These are phyloP conservation scores for Fraxinus floribunda DNA, from an alignment of 305 asterid genomes.

Conservation along the genomic window DNA sequence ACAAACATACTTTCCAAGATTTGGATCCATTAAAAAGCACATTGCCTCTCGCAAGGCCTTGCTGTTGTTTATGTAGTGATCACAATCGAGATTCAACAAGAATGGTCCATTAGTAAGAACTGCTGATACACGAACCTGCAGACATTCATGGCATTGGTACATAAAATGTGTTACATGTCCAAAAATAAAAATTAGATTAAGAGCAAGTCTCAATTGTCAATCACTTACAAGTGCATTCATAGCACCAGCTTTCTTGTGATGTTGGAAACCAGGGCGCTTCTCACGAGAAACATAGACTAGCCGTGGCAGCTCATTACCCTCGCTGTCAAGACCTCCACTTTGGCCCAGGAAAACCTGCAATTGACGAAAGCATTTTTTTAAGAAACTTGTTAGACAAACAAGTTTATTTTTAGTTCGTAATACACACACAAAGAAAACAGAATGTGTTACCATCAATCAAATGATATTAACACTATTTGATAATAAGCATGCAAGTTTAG, in stretches of 20 bases:
- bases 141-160: not conserved
- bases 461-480: not conserved
- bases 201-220: not conserved
- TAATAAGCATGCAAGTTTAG: not conserved
- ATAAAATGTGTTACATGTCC: not conserved
- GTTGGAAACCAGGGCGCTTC: conserved; percentile 71
- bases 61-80: conserved; percentile 78
- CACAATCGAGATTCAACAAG: conserved; percentile 76
- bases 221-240: conserved; percentile 64
- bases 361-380: not conserved
- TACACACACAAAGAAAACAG: not conserved
- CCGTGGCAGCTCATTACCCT: conserved; percentile 60
- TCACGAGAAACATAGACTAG: conserved; percentile 80
- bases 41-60: conserved; percentile 80
- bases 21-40: conserved; percentile 86
- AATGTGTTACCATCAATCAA: not conserved
- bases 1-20: conserved; percentile 73
- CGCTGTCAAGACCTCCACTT: conserved; percentile 61
- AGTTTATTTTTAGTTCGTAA: not conserved
- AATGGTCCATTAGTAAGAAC: conserved; percentile 87
- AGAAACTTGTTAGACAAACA: not conserved
- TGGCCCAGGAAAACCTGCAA: conserved; percentile 59
- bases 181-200: not conserved
- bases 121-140: conserved; percentile 78
- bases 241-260: conserved; percentile 70